Conservation (phyloP, 2,329 filamentous ascomycete species). For the Lachnellula arida region DNA sequence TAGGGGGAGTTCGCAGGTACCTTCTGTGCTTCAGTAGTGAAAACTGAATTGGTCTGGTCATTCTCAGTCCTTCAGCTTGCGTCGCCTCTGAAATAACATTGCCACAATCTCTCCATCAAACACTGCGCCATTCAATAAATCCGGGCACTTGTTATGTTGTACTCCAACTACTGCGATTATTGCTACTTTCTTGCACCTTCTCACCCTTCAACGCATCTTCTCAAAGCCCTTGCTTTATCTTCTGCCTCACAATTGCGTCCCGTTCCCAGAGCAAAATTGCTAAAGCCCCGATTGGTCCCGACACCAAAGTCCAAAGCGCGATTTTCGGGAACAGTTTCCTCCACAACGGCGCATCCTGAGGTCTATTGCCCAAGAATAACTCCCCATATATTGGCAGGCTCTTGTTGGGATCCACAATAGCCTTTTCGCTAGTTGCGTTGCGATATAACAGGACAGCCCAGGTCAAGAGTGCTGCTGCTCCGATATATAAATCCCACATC, state of each 20-base stretch:
- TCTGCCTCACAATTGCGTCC: constrained; percentile 36
- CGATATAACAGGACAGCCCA: constrained; percentile 40
- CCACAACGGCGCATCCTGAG: constrained; percentile 11
- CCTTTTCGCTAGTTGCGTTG: constrained; percentile 22
- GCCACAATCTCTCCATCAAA: too few relatives aligned
- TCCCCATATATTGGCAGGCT: constrained; percentile 15
- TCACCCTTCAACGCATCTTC: not conserved
- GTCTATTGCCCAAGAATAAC: constrained; percentile 20
- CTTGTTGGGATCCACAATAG: constrained; percentile 13
- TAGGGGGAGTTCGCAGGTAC: too few relatives aligned
- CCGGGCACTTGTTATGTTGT: too few relatives aligned
- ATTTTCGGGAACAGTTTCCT: constrained; percentile 33
- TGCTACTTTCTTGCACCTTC: not conserved
- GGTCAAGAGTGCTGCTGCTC: constrained; percentile 35
- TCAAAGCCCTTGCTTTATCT: constrained; percentile 26
- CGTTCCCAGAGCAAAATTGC: constrained; percentile 45
- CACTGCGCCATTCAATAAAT: too few relatives aligned
- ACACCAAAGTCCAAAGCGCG: constrained; percentile 32
- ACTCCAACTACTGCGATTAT: too few relatives aligned
- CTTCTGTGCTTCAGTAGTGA: too few relatives aligned
- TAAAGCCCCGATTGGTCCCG: constrained; percentile 41
- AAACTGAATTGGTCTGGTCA: too few relatives aligned
- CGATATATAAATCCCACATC: constrained; percentile 45
- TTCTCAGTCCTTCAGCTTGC: too few relatives aligned
- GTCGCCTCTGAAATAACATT: too few relatives aligned